These are phyloP conservation scores for Teratosphaeria zuluensis DNA, from an alignment of 2,329 filamentous ascomycete genomes.

Conservation along the genomic window DNA sequence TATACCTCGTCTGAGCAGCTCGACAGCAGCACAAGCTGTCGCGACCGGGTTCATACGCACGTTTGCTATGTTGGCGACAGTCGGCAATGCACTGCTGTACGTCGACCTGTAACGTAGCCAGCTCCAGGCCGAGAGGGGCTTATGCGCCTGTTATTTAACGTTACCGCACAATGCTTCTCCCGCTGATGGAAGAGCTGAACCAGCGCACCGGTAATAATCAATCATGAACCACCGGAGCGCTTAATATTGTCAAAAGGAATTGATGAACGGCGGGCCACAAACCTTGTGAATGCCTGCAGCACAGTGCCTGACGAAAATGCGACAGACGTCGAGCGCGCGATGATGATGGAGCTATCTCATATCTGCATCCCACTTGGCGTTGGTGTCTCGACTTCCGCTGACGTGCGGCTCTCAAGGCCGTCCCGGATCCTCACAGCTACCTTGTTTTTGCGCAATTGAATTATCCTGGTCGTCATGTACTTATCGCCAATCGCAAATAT, in stretches of 20 bases:
- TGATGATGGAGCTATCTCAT: neutral
- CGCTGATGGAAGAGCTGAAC: neutral
- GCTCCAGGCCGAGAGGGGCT: neutral
- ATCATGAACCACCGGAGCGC: neutral
- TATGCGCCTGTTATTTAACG: neutral
- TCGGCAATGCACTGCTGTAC: neutral
- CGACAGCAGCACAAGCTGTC: neutral
- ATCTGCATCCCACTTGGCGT: neutral
- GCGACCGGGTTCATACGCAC: slow-evolving; percentile 2
- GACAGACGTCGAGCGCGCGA: neutral
- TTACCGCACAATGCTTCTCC: neutral
- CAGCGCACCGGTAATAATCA: neutral
- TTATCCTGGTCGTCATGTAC: neutral
- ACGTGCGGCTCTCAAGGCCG: neutral
- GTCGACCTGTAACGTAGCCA: neutral
- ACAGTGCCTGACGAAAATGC: neutral
- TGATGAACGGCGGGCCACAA: neutral
- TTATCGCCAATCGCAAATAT: too few species aligned
- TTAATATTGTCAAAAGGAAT: neutral
- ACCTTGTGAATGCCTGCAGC: neutral
- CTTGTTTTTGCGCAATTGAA: neutral
- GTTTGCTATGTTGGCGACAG: neutral
- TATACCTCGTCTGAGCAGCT: neutral
- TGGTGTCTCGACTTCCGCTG: neutral
- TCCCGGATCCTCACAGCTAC: neutral